phyloP scores from a whole-genome alignment of 345 rosid species.

The Cochlearia excelsa region DNA sequence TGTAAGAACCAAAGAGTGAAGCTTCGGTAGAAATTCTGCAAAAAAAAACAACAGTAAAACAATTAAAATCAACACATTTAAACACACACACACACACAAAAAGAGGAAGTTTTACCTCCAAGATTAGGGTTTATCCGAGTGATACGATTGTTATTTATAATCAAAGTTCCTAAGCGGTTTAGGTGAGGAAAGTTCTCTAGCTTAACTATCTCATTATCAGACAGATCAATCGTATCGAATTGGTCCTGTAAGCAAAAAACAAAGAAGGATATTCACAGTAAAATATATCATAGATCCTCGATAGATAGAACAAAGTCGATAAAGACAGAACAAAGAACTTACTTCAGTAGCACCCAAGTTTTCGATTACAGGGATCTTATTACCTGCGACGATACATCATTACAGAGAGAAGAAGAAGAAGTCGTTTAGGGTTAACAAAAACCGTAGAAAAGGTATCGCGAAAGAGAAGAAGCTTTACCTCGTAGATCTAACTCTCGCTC shows the following conservation, averaged over 20 bases:
- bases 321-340: not conserved
- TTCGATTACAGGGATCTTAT: conserved; percentile 95
- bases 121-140: conserved; percentile 85
- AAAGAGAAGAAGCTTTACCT: conserved; percentile 42
- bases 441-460: conserved; percentile 1
- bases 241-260: conserved; percentile 64
- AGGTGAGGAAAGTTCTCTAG: conserved; percentile 90
- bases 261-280: not conserved
- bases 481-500: conserved; percentile 98
- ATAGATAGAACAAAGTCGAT: not conserved
- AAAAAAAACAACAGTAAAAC: not conserved
- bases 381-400: conserved; percentile 42
- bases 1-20: conserved; percentile 85
- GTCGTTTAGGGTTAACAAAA: not conserved
- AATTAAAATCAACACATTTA: not conserved
- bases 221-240: conserved; percentile 93
- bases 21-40: conserved; percentile 84
- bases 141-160: conserved; percentile 87
- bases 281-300: not conserved
- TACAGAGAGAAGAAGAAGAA: not conserved
- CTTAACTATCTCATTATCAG: conserved; percentile 99
- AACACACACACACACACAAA: conserved; percentile 2
- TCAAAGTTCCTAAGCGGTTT: conserved; percentile 80
- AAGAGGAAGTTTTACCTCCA: conserved; percentile 54
- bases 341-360: conserved; percentile 99